phyloP scores from a whole-genome alignment of 1,284 basidiomycete genomes.

The Cutaneotrichosporon sp. region DNA sequence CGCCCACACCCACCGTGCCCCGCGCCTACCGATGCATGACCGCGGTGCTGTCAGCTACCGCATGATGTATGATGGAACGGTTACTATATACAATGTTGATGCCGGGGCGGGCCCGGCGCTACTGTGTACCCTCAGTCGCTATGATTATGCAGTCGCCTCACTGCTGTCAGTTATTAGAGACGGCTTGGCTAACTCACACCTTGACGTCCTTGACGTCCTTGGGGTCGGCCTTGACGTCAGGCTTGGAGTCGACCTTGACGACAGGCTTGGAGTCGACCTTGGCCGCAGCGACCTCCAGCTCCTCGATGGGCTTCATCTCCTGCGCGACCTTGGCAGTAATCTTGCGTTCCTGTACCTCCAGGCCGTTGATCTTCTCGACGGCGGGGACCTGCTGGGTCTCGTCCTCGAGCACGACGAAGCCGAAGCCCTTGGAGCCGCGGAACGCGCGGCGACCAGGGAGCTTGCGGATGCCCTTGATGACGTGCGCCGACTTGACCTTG shows the following conservation, averaged over 20 bases:
- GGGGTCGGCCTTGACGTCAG: conserved; percentile 1
- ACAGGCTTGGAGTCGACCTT: background rate
- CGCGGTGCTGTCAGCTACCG: conserved; percentile 1
- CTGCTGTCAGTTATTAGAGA: background rate
- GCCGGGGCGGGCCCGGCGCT: background rate
- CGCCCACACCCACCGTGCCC: background rate
- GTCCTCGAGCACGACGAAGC: conserved; percentile 84
- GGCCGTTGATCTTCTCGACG: conserved; percentile 72
- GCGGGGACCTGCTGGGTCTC: conserved; percentile 83
- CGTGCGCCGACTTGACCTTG: conserved; percentile 74
- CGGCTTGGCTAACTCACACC: background rate
- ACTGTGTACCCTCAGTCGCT: background rate
- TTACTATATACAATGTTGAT: conserved; percentile 14
- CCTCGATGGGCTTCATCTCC: conserved; percentile 50
- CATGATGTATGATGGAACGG: conserved; percentile 9
- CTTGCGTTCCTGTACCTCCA: conserved; percentile 72
- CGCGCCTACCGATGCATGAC: conserved; percentile 9
- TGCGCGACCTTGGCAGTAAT: conserved; percentile 82
- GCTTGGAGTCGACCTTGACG: conserved; percentile 1
- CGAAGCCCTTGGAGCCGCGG: conserved; percentile 81
- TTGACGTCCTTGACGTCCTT: conserved; percentile 4
- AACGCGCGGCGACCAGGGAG: conserved; percentile 55
- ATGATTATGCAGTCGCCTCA: conserved; percentile 6
- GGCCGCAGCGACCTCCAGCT: conserved; percentile 16
- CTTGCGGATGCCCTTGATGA: conserved; percentile 66